These are phyloP conservation scores for Malassezia obtusa DNA, from an alignment of 1,284 basidiomycete species.

Conservation along the genomic window DNA sequence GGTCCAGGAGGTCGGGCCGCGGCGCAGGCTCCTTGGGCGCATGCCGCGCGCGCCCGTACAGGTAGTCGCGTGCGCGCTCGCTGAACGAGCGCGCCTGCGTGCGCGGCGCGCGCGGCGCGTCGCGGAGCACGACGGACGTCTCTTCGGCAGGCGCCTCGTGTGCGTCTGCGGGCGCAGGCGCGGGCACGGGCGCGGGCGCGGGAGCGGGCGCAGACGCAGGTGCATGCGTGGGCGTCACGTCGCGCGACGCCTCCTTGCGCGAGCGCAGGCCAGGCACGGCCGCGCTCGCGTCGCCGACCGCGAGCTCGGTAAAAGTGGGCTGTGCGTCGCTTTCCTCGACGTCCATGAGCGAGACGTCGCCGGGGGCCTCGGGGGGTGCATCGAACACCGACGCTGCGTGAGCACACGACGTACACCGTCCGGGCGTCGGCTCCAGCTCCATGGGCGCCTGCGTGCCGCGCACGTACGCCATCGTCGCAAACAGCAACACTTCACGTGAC, in stretches of 20 bases:
- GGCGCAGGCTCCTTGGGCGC: background rate
- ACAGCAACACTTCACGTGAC: conserved; percentile 7
- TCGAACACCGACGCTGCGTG: conserved; percentile 16
- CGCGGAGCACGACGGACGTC: background rate
- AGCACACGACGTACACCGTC: background rate
- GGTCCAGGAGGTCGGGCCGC: conserved; percentile 19
- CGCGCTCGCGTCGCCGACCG: background rate
- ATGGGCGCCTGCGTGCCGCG: conserved; percentile 35
- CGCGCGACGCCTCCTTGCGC: background rate
- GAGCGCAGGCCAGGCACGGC: background rate
- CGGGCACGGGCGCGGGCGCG: background rate
- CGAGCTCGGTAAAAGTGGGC: conserved; percentile 10
- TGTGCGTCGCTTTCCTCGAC: conserved; percentile 24
- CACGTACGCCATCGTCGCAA: conserved; percentile 11
- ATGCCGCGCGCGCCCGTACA: background rate
- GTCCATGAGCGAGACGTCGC: conserved; percentile 17
- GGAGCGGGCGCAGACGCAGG: too few relatives aligned
- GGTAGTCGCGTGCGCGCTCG: background rate
- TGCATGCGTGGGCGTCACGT: too few relatives aligned
- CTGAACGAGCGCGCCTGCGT: background rate
- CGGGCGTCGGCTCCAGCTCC: conserved; percentile 19
- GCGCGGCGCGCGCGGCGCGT: background rate
- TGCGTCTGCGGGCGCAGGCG: background rate
- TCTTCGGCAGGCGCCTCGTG: background rate
- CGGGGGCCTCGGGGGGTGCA: background rate